Base-by-base conservation (phyloP, 1,284 basidiomycete genomes). In the Cystobasidium pallidum region DNA sequence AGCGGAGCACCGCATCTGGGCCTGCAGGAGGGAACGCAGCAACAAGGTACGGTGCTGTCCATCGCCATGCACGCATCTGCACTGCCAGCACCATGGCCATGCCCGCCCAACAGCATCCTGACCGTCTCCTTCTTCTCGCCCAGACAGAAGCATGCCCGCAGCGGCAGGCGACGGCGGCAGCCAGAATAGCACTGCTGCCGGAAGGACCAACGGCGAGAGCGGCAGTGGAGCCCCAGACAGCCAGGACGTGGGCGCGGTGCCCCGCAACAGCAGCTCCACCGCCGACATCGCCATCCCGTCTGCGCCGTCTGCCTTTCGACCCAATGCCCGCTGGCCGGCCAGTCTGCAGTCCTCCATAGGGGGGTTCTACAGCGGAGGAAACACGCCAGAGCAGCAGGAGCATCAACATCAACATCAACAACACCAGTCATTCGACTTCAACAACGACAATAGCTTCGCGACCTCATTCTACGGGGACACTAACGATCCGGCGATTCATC, bases 361-460 rank as follows among this genome's bases (percentile, higher is more conserved):
- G 4, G 54, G 54, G 19, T 57, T 57, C 54, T 57, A 57, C 32
- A 57, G 54, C n/a, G 54, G 54, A 34, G 54, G 54, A 10, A n/a
- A 8, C 24, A 24, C 49, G 3, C n/a, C 49, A 7, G 30, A 32
- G 13, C 30, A 13, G 34, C 30, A n/a, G n/a, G n/a, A n/a, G n/a
- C n/a, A n/a, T n/a, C n/a, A n/a, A n/a, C n/a, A n/a, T n/a, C n/a
- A n/a, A n/a, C n/a, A 21, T 4, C 54, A 21, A 32, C 26, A 54
- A 28, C 26, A 57, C 10, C 54, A 57, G n/a, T n/a, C 32, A 15
- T 36, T 34, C 54, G 54, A 57, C 19, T 34, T 51, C 3, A 51
- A 36, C 32, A 57, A 57, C 54, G n/a, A 55, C 32, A 57, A 34
- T 32, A 57, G 32, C 49, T 51, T 51, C 24, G 7, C 49, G 15